Base-by-base conservation (phyloP, 2,329 filamentous ascomycete species). In the Sclerotinia sclerotiorum region DNA sequence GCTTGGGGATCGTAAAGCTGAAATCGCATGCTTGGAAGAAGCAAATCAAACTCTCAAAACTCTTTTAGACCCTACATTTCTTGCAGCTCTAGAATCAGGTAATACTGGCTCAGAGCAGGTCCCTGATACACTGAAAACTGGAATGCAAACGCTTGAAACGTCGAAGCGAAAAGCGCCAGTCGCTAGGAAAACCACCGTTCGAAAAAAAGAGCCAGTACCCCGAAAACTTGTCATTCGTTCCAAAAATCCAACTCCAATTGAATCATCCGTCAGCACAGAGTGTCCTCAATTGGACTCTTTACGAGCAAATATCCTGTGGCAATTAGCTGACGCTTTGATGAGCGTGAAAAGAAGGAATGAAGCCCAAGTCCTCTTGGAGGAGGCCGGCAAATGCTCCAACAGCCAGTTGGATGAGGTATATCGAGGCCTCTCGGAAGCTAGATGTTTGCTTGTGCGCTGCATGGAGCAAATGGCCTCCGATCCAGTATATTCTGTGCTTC, bases 401-500 rank as follows among this genome's bases (percentile, higher is more conserved):
- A 74, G 80, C 68, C 76, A 78, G 78, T 68, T 79, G 73, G 76
- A 85, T 73, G 72, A 82, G 27, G 78, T 82, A 29, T 73, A 81
- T 51, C 79, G 87, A 68, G 85, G 88, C 51, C 83, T 92, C 67
- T 83, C 87, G 15, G 87, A 86, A 68, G 91, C 90, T 27, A 87
- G 87, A 66, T 87, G 90, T 57, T 84, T 91, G 55, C 82, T 93
- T 69, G 84, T 87, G 21, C 85, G 90, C 77, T 90, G 89, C 70
- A 83, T 90, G 74, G 87, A 90, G 58, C 85, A 90, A 74, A 91
- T 97, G 82, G 85, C 88, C 17, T 85, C 86, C 5, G 92, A 97
- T 78, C 89, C 94, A 3, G 90, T 95, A 4, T 96, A 94, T 78
- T 96, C 92, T 24, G 91, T 94, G 13, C 85, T 98, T 21, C 92